Conservation (phyloP, 345 rosid genomes). For the Mallotus nudiflorus region DNA sequence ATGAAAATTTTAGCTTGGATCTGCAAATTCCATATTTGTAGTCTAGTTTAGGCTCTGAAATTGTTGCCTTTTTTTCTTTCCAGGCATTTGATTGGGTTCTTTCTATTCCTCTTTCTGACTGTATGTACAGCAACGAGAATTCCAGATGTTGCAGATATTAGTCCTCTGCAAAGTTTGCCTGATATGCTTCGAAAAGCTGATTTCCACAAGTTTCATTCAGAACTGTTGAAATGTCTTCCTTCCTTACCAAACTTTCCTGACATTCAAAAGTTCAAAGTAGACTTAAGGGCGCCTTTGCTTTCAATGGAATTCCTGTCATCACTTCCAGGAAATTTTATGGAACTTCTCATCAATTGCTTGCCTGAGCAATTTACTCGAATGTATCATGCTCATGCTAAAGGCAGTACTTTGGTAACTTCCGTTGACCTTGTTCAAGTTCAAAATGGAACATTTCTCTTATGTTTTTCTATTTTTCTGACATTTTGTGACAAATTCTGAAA, state of each 20-base stretch:
- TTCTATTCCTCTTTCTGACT: slow-evolving; percentile 81
- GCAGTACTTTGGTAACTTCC: slow-evolving; percentile 69
- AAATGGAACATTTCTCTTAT: neutral
- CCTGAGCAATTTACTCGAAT: slow-evolving; percentile 55
- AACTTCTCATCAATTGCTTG: slow-evolving; percentile 76
- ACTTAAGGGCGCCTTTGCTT: slow-evolving; percentile 40
- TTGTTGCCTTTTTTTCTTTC: slow-evolving; percentile 17
- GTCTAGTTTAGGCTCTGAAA: neutral
- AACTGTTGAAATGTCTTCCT: slow-evolving; percentile 48
- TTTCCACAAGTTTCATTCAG: slow-evolving; percentile 60
- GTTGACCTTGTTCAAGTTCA: neutral
- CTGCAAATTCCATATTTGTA: neutral
- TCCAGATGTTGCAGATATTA: slow-evolving; percentile 76
- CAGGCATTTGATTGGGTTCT: slow-evolving; percentile 99
- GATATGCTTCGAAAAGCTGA: slow-evolving; percentile 59
- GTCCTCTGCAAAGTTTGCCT: slow-evolving; percentile 60
- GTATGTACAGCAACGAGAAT: slow-evolving; percentile 78
- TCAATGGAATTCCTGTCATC: slow-evolving; percentile 45
- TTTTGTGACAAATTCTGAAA: neutral
- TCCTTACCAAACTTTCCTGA: slow-evolving; percentile 62
- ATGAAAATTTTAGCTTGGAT: neutral
- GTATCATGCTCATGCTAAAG: slow-evolving; percentile 52
- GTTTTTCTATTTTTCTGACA: neutral
- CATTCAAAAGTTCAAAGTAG: slow-evolving; percentile 51
- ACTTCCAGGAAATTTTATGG: slow-evolving; percentile 59